Evolutionary conservation across 805 yeast species (phyloP).

Genomic region (Candida easanensis): DNA sequence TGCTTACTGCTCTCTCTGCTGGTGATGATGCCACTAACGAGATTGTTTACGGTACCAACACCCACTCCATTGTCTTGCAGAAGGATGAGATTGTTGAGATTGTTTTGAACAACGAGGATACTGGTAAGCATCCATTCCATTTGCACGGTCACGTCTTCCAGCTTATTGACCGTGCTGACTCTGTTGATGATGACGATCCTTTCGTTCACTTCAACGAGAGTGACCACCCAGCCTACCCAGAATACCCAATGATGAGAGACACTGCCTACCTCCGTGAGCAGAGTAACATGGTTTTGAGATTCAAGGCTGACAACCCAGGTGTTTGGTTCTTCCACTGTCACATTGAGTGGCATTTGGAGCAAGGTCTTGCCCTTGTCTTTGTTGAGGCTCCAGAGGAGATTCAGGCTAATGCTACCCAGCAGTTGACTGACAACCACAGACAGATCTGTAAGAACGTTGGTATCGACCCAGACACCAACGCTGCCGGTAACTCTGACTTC

Average conservation of each 20-base stretch:
- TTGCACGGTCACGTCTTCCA: slow-evolving; percentile 75
- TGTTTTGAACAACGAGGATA: slow-evolving; percentile 75
- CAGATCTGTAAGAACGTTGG: slow-evolving; percentile 58
- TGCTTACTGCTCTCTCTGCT: slow-evolving; percentile 58
- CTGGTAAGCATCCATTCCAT: slow-evolving; percentile 78
- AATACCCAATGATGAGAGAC: slow-evolving; percentile 65
- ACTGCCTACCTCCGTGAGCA: slow-evolving; percentile 65
- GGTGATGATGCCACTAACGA: slow-evolving; percentile 55
- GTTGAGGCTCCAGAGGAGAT: slow-evolving; percentile 66
- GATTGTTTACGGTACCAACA: slow-evolving; percentile 62
- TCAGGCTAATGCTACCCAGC: slow-evolving; percentile 50
- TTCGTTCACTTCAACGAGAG: slow-evolving; percentile 55
- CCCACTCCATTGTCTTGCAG: slow-evolving; percentile 23
- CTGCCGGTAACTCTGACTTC: slow-evolving; percentile 77
- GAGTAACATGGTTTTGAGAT: slow-evolving; percentile 67
- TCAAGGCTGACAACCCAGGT: slow-evolving; percentile 85
- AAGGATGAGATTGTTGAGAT: slow-evolving; percentile 55
- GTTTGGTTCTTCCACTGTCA: slow-evolving; percentile 95
- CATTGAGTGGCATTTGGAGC: slow-evolving; percentile 81
- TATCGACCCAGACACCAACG: slow-evolving; percentile 68
- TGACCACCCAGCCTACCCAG: slow-evolving; percentile 45
- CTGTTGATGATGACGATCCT: slow-evolving; percentile 47
- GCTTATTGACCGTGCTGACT: slow-evolving; percentile 50
- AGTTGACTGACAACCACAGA: slow-evolving; percentile 57
- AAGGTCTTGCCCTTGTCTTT: slow-evolving; percentile 71